Evolutionary conservation across 768 basidiomycete species (phyloP), one percentile per base, ranked within the genome.

Genomic region (Gloeophyllum trabeum): DNA sequence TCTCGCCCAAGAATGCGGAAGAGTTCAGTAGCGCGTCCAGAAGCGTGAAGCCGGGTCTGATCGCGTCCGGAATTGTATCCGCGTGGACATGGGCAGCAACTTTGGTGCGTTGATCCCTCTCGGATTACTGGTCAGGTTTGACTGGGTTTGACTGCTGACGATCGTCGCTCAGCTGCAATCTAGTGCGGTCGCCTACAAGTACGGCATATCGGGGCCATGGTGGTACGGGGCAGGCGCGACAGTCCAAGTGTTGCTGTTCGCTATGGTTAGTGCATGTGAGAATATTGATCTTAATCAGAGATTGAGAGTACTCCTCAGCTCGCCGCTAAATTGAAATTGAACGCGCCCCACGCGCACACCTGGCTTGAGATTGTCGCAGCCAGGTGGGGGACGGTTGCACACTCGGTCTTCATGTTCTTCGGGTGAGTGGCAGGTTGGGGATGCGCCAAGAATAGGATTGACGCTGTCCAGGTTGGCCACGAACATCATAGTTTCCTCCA

Each of bases 21-120:
- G 86, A 89, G 54, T 89, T 89, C 51, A 81, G 76, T 41, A 82
- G 77, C 47, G 86, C 87, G 5, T 87, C 83, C 1, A 70, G 87
- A 24, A 81, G 80, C 43, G 74, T 94, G 42, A 92, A 92, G 50
- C 89, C 93, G 5, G 92, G 92, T 10, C 67, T 97, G 35, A 92
- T 96, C 45, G 90, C 91, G 0, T 78, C 87, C 22, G 92, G 92
- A 1, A 93, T 96, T 45, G 90, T 94, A 18, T 83, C 80, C 16
- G 89, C 91, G 0, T 93, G 90, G 89, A 91, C 88, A n/a, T 86
- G 81, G 72, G 83, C 82, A 2, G 85, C 83, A 16, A 87, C 83
- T 1, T 59, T 86, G 45, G 81, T 80, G 43, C 16, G 55, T 48
- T 13, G 14, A n/a, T 25, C 21, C 35, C 30, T 44, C 6, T 44